Evolutionary conservation across 768 basidiomycete species (phyloP).

Genomic region (Hydnomerulius pinastri): DNA sequence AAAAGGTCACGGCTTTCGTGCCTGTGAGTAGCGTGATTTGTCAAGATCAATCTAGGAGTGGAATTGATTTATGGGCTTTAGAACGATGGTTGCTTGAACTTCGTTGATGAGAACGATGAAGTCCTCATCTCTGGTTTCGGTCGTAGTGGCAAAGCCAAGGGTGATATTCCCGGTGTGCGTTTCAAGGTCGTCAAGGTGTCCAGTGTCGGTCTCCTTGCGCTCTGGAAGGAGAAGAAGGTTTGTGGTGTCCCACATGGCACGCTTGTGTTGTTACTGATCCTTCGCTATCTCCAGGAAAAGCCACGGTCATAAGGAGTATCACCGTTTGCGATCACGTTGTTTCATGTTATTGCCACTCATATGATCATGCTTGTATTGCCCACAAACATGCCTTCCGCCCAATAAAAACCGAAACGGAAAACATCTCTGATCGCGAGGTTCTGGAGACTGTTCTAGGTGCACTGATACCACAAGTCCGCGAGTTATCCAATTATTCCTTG

Average conservation of each 20-base stretch:
- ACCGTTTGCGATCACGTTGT: neutral
- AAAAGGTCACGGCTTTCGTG: conserved; percentile 99
- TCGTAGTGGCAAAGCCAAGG: conserved; percentile 99
- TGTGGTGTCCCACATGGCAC: conserved; percentile 23
- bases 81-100: conserved; percentile 98
- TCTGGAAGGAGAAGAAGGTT: conserved; percentile 99
- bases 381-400: conserved; percentile 17
- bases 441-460: too few relatives aligned
- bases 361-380: conserved; percentile 32
- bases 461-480: too few relatives aligned
- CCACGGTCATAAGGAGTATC: conserved; percentile 53
- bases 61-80: conserved; percentile 30
- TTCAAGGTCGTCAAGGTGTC: conserved; percentile 99
- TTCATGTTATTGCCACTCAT: conserved; percentile 12
- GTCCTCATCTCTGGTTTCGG: conserved; percentile 99
- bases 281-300: conserved; percentile 56
- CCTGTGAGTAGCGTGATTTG: conserved; percentile 59
- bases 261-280: neutral
- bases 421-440: neutral
- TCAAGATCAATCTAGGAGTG: neutral
- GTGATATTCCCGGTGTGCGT: conserved; percentile 99
- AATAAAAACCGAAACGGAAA: conserved; percentile 14
- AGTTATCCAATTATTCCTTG: too few relatives aligned
- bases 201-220: conserved; percentile 95
- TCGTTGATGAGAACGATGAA: conserved; percentile 99